Percentiles rank a stretch among this genome's conserved stretches.
phyloP scores from a whole-genome alignment of 805 yeast genomes.

The Starmera quercuum region DNA sequence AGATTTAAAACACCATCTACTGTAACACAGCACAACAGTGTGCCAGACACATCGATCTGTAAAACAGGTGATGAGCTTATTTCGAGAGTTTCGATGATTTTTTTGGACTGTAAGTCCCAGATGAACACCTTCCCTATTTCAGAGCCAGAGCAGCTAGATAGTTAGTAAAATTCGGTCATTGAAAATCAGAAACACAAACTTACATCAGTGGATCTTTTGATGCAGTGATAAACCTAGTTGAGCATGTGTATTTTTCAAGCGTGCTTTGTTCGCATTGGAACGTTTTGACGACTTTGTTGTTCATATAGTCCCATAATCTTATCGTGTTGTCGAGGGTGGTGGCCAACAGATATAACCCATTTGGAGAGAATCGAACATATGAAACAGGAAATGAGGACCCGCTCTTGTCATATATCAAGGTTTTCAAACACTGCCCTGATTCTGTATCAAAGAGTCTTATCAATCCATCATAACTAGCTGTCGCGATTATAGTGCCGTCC shows the following conservation, averaged over 20 bases:
- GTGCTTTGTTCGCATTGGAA: constrained; percentile 26
- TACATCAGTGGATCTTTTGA: constrained; percentile 30
- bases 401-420: constrained; percentile 73
- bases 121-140: constrained; percentile 45
- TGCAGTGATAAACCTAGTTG: constrained; percentile 40
- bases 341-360: constrained; percentile 71
- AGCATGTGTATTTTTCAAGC: constrained; percentile 42
- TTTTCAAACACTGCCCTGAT: constrained; percentile 87
- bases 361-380: constrained; percentile 66
- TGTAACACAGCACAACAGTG: constrained; percentile 2
- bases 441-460: constrained; percentile 82
- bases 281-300: constrained; percentile 74
- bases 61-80: constrained; percentile 8
- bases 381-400: constrained; percentile 75
- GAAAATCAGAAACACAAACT: constrained; percentile 1
- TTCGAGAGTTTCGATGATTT: constrained; percentile 23
- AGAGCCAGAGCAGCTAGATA: constrained; percentile 45
- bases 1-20: neutral
- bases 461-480: constrained; percentile 88
- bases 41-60: constrained; percentile 11
- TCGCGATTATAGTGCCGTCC: constrained; percentile 75
- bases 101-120: constrained; percentile 64
- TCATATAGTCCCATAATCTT: constrained; percentile 81
- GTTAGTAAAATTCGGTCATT: constrained; percentile 1
- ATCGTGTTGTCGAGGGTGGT: constrained; percentile 75